Conservation (phyloP, 2,329 filamentous ascomycete species). For the Aspergillus awamori region DNA sequence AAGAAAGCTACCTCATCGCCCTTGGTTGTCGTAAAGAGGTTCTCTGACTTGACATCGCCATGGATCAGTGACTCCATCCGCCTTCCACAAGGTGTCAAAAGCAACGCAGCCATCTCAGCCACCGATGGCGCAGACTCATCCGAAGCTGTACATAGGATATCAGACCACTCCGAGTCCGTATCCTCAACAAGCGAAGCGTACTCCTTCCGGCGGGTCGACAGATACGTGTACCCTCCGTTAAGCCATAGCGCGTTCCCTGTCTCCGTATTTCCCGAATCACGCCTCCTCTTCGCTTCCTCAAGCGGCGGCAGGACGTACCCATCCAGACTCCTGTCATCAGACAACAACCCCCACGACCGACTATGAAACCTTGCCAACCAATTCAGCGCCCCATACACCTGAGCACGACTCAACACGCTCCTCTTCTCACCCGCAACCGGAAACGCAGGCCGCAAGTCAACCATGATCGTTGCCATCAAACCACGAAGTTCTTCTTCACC, state of each 20-base stretch:
- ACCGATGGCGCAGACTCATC: slow-evolving; percentile 37
- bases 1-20: slow-evolving; percentile 64
- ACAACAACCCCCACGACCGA: slow-evolving; percentile 50
- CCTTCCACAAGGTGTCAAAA: slow-evolving; percentile 53
- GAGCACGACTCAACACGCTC: slow-evolving; percentile 48
- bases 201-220: slow-evolving; percentile 64
- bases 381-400: slow-evolving; percentile 59
- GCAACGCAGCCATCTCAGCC: slow-evolving; percentile 57
- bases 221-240: slow-evolving; percentile 70
- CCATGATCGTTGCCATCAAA: slow-evolving; percentile 60
- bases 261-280: slow-evolving; percentile 22
- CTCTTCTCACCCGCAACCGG: slow-evolving; percentile 53
- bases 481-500: slow-evolving; percentile 30
- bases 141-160: slow-evolving; percentile 48
- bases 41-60: slow-evolving; percentile 71
- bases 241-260: slow-evolving; percentile 55
- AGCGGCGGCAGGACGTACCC: slow-evolving; percentile 54
- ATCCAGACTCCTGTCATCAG: slow-evolving; percentile 31
- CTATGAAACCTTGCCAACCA: slow-evolving; percentile 67
- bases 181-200: slow-evolving; percentile 54
- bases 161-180: slow-evolving; percentile 58
- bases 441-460: slow-evolving; percentile 57
- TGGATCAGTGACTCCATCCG: slow-evolving; percentile 63
- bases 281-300: slow-evolving; percentile 49
- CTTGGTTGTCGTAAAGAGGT: slow-evolving; percentile 59